These are phyloP conservation scores for Sclerotinia spermophila DNA, from an alignment of 2,329 filamentous ascomycete species.

Conservation along the genomic window DNA sequence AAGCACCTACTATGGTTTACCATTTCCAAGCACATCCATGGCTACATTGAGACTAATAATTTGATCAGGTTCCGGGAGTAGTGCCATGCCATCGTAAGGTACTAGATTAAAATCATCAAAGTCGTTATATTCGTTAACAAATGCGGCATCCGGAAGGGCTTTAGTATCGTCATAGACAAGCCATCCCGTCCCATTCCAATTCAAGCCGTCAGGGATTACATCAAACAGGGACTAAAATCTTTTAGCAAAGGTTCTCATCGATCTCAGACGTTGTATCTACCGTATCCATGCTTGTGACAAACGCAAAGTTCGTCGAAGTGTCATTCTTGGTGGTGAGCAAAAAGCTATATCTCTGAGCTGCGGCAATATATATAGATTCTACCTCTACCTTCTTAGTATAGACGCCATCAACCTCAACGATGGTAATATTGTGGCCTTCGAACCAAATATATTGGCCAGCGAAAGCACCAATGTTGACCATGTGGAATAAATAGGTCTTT, in stretches of 20 bases:
- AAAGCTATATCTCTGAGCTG: conserved; percentile 64
- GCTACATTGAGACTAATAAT: conserved; percentile 59
- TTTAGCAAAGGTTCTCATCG: conserved; percentile 25
- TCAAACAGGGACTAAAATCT: conserved; percentile 57
- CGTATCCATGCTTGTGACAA: conserved; percentile 66
- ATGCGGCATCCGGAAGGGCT: conserved; percentile 47
- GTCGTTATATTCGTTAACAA: conserved; percentile 59
- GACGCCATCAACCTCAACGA: conserved; percentile 71
- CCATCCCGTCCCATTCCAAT: conserved; percentile 67
- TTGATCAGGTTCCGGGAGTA: conserved; percentile 60
- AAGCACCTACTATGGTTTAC: conserved; percentile 57
- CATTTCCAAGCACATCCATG: conserved; percentile 66
- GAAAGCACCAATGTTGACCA: conserved; percentile 73
- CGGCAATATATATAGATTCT: conserved; percentile 61
- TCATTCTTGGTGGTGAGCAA: conserved; percentile 61
- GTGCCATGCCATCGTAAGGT: conserved; percentile 61
- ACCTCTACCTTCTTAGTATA: conserved; percentile 58
- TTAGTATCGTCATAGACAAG: conserved; percentile 53
- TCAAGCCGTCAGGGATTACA: conserved; percentile 58
- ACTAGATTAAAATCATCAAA: conserved; percentile 72
- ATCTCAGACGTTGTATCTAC: conserved; percentile 23
- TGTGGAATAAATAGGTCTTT: conserved; percentile 69
- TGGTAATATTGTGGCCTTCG: conserved; percentile 62
- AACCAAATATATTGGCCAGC: conserved; percentile 64
- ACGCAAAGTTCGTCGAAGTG: conserved; percentile 60